Evolutionary conservation across 441 rosid genomes (phyloP).

Genomic region (Arabidopsis hybrid): DNA sequence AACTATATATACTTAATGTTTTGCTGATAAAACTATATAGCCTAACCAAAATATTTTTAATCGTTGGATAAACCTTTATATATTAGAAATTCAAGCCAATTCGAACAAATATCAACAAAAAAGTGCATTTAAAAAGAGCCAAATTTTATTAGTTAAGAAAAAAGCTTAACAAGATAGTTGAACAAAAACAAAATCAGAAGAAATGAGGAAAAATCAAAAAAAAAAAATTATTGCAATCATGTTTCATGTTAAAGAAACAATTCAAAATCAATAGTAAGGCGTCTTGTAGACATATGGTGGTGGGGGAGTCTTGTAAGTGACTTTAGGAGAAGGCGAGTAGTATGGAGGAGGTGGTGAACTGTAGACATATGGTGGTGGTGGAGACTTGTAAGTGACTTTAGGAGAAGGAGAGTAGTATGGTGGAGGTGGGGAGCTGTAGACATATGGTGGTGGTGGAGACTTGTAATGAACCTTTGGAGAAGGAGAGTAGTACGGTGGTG

Average conservation of each 20-base stretch:
- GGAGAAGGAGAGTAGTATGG: constrained; percentile 3
- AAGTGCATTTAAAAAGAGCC: background rate
- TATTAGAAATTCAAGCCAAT: background rate
- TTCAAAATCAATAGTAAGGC: background rate
- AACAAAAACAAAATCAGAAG: background rate
- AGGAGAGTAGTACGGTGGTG: constrained; percentile 2
- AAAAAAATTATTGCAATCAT: background rate
- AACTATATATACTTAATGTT: background rate
- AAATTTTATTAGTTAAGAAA: background rate
- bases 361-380: background rate
- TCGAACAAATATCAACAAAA: background rate
- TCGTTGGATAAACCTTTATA: background rate
- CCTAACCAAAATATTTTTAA: background rate
- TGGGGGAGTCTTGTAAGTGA: background rate
- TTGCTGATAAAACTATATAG: background rate
- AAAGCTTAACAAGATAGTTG: background rate
- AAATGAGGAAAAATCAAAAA: background rate
- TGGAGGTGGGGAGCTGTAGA: background rate
- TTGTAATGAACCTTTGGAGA: background rate
- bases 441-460: background rate
- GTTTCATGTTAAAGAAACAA: background rate
- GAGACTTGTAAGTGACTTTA: background rate
- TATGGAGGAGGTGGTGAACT: background rate
- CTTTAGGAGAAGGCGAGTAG: background rate
- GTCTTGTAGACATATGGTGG: constrained; percentile 1